A percentile compares a stretch with the other conserved stretches of the same genome.
Evolutionary conservation across 257 asterid species (phyloP).

Genomic region (Jasminum sambac): DNA sequence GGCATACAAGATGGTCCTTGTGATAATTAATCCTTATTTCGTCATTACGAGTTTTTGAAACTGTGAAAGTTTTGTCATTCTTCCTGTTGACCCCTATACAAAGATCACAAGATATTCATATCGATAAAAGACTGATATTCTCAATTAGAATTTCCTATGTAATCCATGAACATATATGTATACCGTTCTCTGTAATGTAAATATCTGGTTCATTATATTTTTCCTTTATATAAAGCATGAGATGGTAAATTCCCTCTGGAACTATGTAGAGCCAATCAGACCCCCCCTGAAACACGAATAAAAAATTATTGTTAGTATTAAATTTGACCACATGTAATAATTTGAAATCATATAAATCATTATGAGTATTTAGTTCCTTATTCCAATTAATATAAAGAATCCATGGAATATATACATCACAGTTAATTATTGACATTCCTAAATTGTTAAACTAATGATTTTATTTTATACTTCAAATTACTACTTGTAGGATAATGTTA

Average conservation of each 20-base stretch:
- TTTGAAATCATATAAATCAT: background rate
- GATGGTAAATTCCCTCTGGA: slow-evolving; percentile 22
- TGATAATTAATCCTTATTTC: slow-evolving; percentile 15
- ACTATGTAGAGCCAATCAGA: slow-evolving; percentile 28
- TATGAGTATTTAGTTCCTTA: background rate
- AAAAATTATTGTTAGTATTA: background rate
- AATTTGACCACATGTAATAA: too few relatives aligned
- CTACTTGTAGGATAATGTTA: background rate
- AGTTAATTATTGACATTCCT: too few relatives aligned
- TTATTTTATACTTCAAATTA: too few relatives aligned
- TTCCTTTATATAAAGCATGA: slow-evolving; percentile 5
- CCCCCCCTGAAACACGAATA: slow-evolving; percentile 14
- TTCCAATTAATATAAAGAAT: background rate
- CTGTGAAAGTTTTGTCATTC: slow-evolving; percentile 3
- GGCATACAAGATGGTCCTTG: slow-evolving; percentile 13
- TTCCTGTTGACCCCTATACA: slow-evolving; percentile 20
- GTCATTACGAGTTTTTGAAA: slow-evolving; percentile 2
- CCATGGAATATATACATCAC: background rate
- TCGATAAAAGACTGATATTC: background rate
- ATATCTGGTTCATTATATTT: slow-evolving; percentile 24
- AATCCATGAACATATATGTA: background rate
- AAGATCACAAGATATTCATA: background rate
- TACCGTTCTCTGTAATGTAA: slow-evolving; percentile 36
- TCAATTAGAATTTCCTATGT: too few relatives aligned
- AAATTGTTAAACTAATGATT: too few relatives aligned